phyloP scores from a whole-genome alignment of 2,329 filamentous ascomycete species.

The Chaetomiaceae sp. region DNA sequence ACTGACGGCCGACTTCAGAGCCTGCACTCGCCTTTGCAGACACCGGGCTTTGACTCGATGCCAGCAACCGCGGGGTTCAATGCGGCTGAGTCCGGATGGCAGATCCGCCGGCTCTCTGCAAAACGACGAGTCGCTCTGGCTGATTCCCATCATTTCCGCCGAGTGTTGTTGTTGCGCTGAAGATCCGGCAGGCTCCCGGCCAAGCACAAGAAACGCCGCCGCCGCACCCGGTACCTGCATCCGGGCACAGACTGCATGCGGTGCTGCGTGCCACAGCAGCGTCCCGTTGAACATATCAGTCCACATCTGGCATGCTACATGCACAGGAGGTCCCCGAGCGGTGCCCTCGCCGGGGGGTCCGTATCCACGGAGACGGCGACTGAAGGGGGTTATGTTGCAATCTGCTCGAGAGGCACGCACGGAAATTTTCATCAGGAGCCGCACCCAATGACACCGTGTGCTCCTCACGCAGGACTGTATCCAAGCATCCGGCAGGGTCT shows the following conservation, averaged over 20 bases:
- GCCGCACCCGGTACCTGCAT: slow-evolving; percentile 15
- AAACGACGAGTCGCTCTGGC: not conserved
- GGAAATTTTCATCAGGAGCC: not conserved
- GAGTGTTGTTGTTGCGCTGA: not conserved
- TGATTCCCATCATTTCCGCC: not conserved
- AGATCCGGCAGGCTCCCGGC: slow-evolving; percentile 11
- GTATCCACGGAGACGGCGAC: not conserved
- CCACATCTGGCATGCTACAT: not conserved
- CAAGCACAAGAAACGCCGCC: slow-evolving; percentile 5
- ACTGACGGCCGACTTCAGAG: not conserved
- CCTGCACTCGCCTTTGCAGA: not conserved
- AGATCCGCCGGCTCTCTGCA: not conserved
- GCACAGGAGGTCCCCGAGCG: slow-evolving; percentile 5
- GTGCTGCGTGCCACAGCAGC: slow-evolving; percentile 12
- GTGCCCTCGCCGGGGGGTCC: not conserved
- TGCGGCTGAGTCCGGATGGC: no score
- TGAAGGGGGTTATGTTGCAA: not conserved
- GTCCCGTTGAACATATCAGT: not conserved
- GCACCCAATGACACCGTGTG: slow-evolving; percentile 6
- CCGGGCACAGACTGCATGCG: slow-evolving; percentile 4
- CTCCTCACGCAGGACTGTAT: no score
- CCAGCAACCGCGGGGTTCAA: not conserved
- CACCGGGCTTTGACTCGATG: not conserved
- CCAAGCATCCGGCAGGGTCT: not conserved
- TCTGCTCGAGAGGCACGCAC: not conserved